phyloP scores from a whole-genome alignment of 805 yeast genomes.

The Zygosaccharomyces rouxii region DNA sequence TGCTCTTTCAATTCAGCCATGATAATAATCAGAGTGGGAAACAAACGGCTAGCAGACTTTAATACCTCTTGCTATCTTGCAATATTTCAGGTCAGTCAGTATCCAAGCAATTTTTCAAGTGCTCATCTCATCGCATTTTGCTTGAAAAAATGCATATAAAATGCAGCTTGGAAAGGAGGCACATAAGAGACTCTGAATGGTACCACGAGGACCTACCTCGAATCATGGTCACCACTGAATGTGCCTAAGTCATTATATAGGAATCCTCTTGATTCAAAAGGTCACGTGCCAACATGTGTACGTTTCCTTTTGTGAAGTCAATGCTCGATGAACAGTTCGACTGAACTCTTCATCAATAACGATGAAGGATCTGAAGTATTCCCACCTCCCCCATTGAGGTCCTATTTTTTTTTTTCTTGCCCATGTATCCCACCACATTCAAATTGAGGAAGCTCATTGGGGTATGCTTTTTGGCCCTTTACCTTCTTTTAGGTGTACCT shows the following conservation, averaged over 20 bases:
- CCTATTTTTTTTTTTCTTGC: background rate
- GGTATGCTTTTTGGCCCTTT: conserved; percentile 25
- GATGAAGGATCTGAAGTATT: background rate
- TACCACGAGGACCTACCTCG: background rate
- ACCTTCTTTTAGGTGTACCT: conserved; percentile 38
- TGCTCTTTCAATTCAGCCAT: conserved; percentile 61
- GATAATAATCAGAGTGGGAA: background rate
- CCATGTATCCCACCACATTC: background rate
- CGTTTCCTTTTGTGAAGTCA: background rate
- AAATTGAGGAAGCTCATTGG: conserved; percentile 23
- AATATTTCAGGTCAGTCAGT: background rate
- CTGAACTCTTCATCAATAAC: background rate
- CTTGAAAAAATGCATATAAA: background rate
- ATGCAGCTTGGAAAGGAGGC: background rate
- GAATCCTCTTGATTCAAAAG: background rate
- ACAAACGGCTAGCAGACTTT: background rate
- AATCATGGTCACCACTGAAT: background rate
- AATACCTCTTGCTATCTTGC: background rate
- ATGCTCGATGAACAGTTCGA: background rate
- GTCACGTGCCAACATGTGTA: conserved; percentile 1
- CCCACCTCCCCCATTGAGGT: background rate
- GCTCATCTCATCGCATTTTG: background rate
- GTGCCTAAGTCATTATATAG: background rate
- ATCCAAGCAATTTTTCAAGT: background rate
- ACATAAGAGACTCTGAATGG: background rate